Evolutionary conservation across 306 rosid species (phyloP).

Genomic region (Cucumis hystrix): DNA sequence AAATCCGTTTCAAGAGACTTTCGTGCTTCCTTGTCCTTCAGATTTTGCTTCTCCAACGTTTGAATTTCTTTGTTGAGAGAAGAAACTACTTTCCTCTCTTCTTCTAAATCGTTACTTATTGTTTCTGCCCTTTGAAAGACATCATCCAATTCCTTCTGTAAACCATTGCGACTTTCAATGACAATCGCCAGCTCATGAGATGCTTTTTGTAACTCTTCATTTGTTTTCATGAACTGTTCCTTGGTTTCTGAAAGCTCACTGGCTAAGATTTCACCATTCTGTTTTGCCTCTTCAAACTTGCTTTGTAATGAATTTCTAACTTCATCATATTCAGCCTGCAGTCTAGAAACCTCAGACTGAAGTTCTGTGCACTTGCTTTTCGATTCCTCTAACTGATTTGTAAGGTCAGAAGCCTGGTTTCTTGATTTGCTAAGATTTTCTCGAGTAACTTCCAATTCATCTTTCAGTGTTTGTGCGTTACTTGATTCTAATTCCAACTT

Average conservation of each 20-base stretch:
- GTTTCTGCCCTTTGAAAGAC: conserved; percentile 53
- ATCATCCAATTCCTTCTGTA: conserved; percentile 49
- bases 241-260: conserved; percentile 39
- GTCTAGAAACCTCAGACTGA: conserved; percentile 36
- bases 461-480: conserved; percentile 32
- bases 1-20: conserved; percentile 51
- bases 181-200: conserved; percentile 32
- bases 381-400: conserved; percentile 30
- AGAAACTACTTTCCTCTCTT: conserved; percentile 42
- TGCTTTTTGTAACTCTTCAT: conserved; percentile 32
- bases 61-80: conserved; percentile 39
- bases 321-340: conserved; percentile 45
- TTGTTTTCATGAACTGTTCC: conserved; percentile 35
- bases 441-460: conserved; percentile 29
- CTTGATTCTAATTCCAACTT: conserved; percentile 31
- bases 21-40: conserved; percentile 37
- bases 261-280: conserved; percentile 24
- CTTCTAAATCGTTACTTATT: conserved; percentile 34
- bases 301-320: conserved; percentile 41
- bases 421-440: conserved; percentile 54
- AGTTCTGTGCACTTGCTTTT: conserved; percentile 26
- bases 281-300: conserved; percentile 42
- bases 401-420: conserved; percentile 39
- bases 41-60: conserved; percentile 49
- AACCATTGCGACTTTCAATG: conserved; percentile 35